phyloP scores from a whole-genome alignment of 2,329 filamentous ascomycete species.

The Colletotrichum chlorophyti region DNA sequence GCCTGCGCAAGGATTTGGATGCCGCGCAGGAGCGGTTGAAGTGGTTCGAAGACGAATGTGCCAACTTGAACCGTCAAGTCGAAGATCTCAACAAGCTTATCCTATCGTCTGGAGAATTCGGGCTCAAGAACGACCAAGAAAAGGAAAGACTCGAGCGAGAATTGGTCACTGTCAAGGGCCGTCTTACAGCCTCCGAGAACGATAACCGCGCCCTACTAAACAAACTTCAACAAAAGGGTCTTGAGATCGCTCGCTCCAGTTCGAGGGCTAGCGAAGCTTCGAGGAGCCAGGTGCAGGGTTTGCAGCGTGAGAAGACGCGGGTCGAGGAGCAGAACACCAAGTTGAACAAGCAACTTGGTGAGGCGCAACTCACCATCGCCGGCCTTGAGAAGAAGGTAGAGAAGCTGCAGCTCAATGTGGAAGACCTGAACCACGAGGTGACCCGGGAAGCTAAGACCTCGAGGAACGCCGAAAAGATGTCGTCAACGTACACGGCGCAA shows the following conservation, averaged over 20 bases:
- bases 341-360: slow-evolving; percentile 83
- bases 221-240: slow-evolving; percentile 95
- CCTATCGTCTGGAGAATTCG: slow-evolving; percentile 87
- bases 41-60: slow-evolving; percentile 81
- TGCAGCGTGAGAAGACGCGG: slow-evolving; percentile 84
- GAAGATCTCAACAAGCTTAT: slow-evolving; percentile 88
- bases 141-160: slow-evolving; percentile 94
- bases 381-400: slow-evolving; percentile 94
- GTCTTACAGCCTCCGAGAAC: slow-evolving; percentile 90
- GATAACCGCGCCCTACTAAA: slow-evolving; percentile 95
- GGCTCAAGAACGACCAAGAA: slow-evolving; percentile 87
- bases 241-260: slow-evolving; percentile 91
- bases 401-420: slow-evolving; percentile 84
- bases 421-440: slow-evolving; percentile 92
- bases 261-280: slow-evolving; percentile 87
- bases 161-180: slow-evolving; percentile 87
- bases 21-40: slow-evolving; percentile 77
- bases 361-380: slow-evolving; percentile 81
- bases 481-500: slow-evolving; percentile 80
- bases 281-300: slow-evolving; percentile 74
- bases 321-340: slow-evolving; percentile 83
- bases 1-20: slow-evolving; percentile 80
- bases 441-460: slow-evolving; percentile 88
- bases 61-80: slow-evolving; percentile 78
- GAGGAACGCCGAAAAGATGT: slow-evolving; percentile 87